Base-by-base conservation (phyloP, 2,329 filamentous ascomycete species). In the Claviceps fusiformis region DNA sequence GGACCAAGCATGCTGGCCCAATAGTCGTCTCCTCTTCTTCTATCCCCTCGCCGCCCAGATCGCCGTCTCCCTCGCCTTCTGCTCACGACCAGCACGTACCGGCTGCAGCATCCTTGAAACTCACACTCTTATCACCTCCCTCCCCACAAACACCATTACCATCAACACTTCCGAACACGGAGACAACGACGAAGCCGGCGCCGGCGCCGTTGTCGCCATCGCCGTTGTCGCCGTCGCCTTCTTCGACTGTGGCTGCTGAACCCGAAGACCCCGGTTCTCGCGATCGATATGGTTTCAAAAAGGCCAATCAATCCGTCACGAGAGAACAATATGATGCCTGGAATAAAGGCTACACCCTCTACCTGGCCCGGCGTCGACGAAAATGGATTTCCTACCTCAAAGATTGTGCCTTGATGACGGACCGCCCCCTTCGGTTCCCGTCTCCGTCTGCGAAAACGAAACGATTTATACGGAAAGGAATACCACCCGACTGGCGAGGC, bases 401-500 rank as follows among this genome's bases (percentile, higher is more conserved):
- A 61, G 87, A 93, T 62, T 84, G 83, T 60, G 84, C 85, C 2
- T 72, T 95, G 29, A 79, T 84, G 63, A 89, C 82, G 5, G 80
- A 84, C 48, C 73, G 81, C 4, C 91, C 89, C 1, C 82, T 80
- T 43, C 79, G 82, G 2, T 97, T 97, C 62, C 92, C 92, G 0
- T 79, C 85, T 1, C 86, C 84, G 54, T 88, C 83, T 52, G 81
- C 84, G 49, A 95, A 95, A 70, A 82, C 93, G 47, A 95, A 95
- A 71, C 81, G 90, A 19, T 96, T 93, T 66, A 81, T 95, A 51
- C 83, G 91, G 53, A 97, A 96, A 69, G 92, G 92, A 17, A 92
- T 96, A 52, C 92, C 92, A 3, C 89, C 91, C 0, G 89, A 95
- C 60, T 95, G 90, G 83, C 82, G 92, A 64, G 92, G 92, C n/a